phyloP scores from a whole-genome alignment of 106 monocot species.

The Dioscorea zingiberensis region DNA sequence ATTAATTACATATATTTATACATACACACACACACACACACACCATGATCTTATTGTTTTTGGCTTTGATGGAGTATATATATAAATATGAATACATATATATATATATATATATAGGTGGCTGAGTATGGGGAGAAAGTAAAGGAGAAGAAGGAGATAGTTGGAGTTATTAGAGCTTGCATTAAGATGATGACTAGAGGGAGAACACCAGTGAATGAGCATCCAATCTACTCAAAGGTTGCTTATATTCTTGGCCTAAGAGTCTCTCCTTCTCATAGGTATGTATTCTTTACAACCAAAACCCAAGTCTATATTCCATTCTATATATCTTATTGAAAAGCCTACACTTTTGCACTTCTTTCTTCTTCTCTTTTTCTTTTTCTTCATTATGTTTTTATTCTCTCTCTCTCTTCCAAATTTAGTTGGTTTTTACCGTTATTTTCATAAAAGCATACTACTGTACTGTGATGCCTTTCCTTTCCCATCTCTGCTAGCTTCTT shows the following conservation, averaged over 20 bases:
- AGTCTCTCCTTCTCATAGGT: slow-evolving; percentile 54
- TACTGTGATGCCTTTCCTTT: not conserved
- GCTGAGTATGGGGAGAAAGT: slow-evolving; percentile 51
- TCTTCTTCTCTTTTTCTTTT: too few relatives aligned
- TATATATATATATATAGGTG: slow-evolving; percentile 23
- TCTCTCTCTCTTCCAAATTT: not conserved
- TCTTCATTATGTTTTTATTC: not conserved
- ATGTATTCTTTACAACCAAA: not conserved
- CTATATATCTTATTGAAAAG: not conserved
- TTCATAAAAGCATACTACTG: too few relatives aligned
- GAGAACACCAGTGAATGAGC: not conserved
- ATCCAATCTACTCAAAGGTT: slow-evolving; percentile 22
- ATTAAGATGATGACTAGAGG: slow-evolving; percentile 39
- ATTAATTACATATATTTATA: not conserved
- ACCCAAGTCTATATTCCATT: too few relatives aligned
- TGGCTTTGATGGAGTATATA: not conserved
- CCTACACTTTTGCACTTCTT: not conserved
- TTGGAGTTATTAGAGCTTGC: slow-evolving; percentile 40
- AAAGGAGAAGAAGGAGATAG: slow-evolving; percentile 41
- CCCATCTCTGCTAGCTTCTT: not conserved
- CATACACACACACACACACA: not conserved
- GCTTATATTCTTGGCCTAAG: slow-evolving; percentile 70
- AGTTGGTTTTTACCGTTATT: too few relatives aligned
- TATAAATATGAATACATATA: too few relatives aligned
- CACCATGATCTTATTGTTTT: not conserved